Conservation (phyloP, 2,329 filamentous ascomycete genomes). For the Emergomyces africanus region DNA sequence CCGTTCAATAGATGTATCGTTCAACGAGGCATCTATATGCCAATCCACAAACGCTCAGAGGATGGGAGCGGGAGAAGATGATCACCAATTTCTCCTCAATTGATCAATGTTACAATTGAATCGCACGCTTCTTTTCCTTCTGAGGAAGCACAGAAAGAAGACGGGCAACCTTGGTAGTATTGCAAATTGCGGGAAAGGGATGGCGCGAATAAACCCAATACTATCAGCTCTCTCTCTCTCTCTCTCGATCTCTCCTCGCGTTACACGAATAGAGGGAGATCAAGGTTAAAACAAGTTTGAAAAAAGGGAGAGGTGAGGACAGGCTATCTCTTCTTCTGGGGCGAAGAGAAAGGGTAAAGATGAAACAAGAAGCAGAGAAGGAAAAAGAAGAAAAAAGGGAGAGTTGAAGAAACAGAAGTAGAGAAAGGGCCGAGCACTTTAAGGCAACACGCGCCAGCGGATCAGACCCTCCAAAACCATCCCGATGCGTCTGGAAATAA, state of each 20-base stretch:
- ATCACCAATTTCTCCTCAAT: background rate
- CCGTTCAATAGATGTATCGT: background rate
- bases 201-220: background rate
- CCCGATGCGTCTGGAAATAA: no score
- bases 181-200: background rate
- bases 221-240: background rate
- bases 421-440: background rate
- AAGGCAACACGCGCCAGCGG: no score
- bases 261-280: background rate
- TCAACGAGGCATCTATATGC: background rate
- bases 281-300: background rate
- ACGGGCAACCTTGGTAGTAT: background rate
- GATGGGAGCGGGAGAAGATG: background rate
- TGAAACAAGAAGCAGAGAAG: slow-evolving; percentile 1
- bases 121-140: background rate
- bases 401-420: background rate
- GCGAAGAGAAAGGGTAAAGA: background rate
- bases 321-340: background rate
- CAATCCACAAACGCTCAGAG: background rate
- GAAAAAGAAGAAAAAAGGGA: slow-evolving; percentile 2
- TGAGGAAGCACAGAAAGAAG: background rate
- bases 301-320: background rate
- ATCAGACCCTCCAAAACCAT: no score
- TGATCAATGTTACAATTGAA: background rate
- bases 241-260: background rate